Evolutionary conservation across 805 yeast genomes (phyloP), one percentile per base, ranked within the genome.

Genomic region (Sugiyamaella valdiviana): DNA sequence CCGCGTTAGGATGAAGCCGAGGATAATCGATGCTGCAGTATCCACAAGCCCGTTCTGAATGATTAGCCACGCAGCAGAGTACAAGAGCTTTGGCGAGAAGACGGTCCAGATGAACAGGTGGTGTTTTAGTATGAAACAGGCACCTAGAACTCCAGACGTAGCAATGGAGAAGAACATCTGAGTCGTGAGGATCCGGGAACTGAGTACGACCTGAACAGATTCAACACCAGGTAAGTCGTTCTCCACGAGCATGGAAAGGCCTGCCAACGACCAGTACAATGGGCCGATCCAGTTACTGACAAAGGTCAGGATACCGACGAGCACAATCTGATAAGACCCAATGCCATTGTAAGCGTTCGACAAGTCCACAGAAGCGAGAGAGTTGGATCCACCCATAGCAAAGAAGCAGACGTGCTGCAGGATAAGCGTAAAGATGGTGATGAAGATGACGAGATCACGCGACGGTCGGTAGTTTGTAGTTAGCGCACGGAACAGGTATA

Each of bases 91-190:
- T 1, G 99, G 99, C 45, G 95, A 85, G 68, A 93, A 93, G 6
- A 93, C 99, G 1, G 98, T 90, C 99, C 99, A 93, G 7, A 93
- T 85, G 63, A 93, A 93, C 49, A 93, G 71, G 64, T 93, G 99
- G 60, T 82, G 85, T 56, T 95, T 73, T 56, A 90, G 73, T 17
- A 77, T 71, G 44, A 75, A 74, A 63, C 98, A 93, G 12, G 96
- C 83, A 0, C 70, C 67, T 39, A 85, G 62, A 44, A 88, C 73
- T 39, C 77, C 75, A 2, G 77, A 57, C 1, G 85, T 83, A 7
- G 81, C 70, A 1, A 82, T 54, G 1, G 83, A 68, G 62, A 84
- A 85, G 58, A 82, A 85, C 1, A 75, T 59, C 29, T 80, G 64
- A 17, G 68, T 42, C 24, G 51, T n/a, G 5, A 45, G 24, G 15